phyloP scores from a whole-genome alignment of 352 stramenopile genomes.

The Thraustotheca clavata region DNA sequence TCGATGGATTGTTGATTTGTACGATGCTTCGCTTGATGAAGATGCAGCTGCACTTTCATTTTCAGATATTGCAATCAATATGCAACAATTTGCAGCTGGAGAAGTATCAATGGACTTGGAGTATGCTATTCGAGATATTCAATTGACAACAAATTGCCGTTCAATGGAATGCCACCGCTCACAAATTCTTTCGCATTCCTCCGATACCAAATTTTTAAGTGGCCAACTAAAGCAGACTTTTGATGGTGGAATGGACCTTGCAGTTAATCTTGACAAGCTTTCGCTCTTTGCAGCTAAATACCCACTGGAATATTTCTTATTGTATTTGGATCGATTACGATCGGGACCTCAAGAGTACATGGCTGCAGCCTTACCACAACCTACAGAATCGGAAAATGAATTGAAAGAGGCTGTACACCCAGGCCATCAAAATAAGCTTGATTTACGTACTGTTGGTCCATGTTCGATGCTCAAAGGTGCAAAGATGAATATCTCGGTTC shows the following conservation, averaged over 20 bases:
- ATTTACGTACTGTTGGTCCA: not conserved
- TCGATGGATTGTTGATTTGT: slow-evolving; percentile 12
- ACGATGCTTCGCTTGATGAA: not conserved
- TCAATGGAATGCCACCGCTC: slow-evolving; percentile 19
- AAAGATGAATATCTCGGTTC: not conserved
- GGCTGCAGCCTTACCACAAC: slow-evolving; percentile 33
- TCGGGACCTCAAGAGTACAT: slow-evolving; percentile 45
- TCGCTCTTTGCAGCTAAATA: slow-evolving; percentile 17
- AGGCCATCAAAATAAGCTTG: not conserved
- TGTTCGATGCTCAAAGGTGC: slow-evolving; percentile 5
- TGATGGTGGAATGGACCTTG: slow-evolving; percentile 14
- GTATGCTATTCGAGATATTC: slow-evolving; percentile 14
- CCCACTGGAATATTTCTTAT: slow-evolving; percentile 51
- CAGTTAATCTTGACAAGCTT: slow-evolving; percentile 16
- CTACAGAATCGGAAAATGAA: slow-evolving; percentile 8
- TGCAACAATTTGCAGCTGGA: not conserved
- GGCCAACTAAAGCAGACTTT: slow-evolving; percentile 10
- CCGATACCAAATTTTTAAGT: not conserved
- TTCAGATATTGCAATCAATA: not conserved
- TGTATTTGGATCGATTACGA: slow-evolving; percentile 50
- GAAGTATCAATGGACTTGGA: slow-evolving; percentile 10
- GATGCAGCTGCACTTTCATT: not conserved
- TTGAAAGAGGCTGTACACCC: slow-evolving; percentile 25
- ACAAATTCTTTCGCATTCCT: slow-evolving; percentile 15
- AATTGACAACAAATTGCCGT: slow-evolving; percentile 5